Base-by-base conservation (phyloP, 2,329 filamentous ascomycete species). In the Stachybotrys chartarum region DNA sequence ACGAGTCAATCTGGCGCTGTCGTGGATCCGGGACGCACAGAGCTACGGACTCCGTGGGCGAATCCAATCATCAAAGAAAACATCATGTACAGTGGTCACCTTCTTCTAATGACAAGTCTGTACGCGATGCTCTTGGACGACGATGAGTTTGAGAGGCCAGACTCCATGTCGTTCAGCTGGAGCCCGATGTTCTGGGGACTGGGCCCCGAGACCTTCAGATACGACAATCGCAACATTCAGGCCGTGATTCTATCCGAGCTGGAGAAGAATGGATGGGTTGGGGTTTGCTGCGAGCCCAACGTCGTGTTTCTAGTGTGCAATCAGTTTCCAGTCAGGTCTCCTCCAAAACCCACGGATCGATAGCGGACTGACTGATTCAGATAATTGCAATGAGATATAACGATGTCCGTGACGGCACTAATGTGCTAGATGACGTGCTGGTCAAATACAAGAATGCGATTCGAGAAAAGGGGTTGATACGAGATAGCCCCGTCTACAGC, bases 211-310 rank as follows among this genome's bases (percentile, higher is more conserved):
- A 62, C 39, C 6, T 75, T 70, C 56, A 52, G 31, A 1, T 76
- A 75, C 55, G 61, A 61, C 24, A 64, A 60, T 7, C 55, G 59
- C 7, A 64, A 56, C 24, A 59, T 76, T 50, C 72, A 76, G 57
- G 54, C 61, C 16, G 66, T 63, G 3, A 66, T 62, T 12, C 54
- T 75, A n/a, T 66, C 70, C 32, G 58, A 65, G 45, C 74, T 75
- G 70, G 72, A 73, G 57, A 52, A 61, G 12, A 67, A 70, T 48
- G 61, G 60, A 0, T 76, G 71, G 71, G 58, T 73, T 2, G 72
- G 73, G 0, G 72, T 72, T 1, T 76, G 72, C 51, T 76, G 73
- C 56, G 74, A 75, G 60, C 74, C 72, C 2, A 76, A 75, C 59
- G 60, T 58, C 3, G 65, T 72, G 7, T 73, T 72, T 55, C 59